Conservation (phyloP, 371 early-diverging fungal genomes). For the Gilbertella persicaria region DNA sequence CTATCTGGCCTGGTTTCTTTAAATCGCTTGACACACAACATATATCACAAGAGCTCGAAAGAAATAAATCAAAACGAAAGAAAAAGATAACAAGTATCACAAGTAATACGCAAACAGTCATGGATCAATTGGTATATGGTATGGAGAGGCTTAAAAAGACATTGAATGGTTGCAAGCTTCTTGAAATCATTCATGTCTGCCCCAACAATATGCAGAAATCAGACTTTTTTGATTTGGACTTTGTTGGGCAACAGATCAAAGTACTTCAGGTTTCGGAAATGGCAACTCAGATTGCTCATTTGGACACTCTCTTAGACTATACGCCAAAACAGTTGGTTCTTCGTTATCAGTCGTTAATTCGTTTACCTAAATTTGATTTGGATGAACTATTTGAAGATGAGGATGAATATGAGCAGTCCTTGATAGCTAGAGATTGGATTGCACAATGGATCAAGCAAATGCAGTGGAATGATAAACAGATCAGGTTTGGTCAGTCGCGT, state of each 20-base stretch:
- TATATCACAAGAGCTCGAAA: not conserved
- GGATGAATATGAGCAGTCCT: not conserved
- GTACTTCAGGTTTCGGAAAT: constrained; percentile 40
- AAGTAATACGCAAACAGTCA: constrained; percentile 16
- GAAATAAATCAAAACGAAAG: not conserved
- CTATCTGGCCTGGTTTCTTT: constrained; percentile 27
- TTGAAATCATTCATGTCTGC: constrained; percentile 62
- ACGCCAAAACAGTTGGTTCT: constrained; percentile 54
- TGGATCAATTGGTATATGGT: constrained; percentile 28
- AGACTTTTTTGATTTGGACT: constrained; percentile 27
- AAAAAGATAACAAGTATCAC: constrained; percentile 9
- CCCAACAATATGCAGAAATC: constrained; percentile 37
- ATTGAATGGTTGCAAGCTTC: constrained; percentile 58
- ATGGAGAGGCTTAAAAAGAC: constrained; percentile 30
- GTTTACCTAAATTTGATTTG: constrained; percentile 2
- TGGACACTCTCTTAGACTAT: constrained; percentile 37
- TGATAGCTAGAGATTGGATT: not conserved
- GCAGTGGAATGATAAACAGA: constrained; percentile 41
- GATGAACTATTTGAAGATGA: constrained; percentile 5
- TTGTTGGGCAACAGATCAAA: constrained; percentile 50
- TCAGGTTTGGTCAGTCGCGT: constrained; percentile 45
- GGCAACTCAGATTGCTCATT: constrained; percentile 27
- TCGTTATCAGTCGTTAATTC: constrained; percentile 48
- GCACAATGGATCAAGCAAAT: constrained; percentile 17
- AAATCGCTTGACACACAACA: too few relatives aligned